Evolutionary conservation across 2,329 filamentous ascomycete genomes (phyloP), one percentile per base, ranked within the genome.

Genomic region (Colletotrichum sp.): DNA sequence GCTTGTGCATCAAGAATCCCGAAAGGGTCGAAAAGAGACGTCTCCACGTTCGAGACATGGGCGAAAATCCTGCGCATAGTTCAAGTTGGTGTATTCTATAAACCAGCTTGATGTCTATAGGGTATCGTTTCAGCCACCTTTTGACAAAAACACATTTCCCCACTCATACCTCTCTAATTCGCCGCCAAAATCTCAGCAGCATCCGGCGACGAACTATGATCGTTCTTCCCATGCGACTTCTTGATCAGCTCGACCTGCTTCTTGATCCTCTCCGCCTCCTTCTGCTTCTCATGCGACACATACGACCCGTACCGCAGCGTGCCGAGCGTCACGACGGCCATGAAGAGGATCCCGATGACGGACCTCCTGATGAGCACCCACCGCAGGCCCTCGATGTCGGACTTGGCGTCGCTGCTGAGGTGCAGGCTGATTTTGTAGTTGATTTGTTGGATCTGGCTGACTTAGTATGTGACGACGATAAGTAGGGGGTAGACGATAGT

Each of bases 371-470:
- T 95, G 78, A 93, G 86, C 55, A 98, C 93, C 97, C 97, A 99
- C 76, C 97, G 90, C 65, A 99, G 87, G 2, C 94, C 94, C 84
- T 99, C 97, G 65, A 99, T 96, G 80, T 98, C 95, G 6, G 95
- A 96, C 83, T 96, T 96, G 64, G 94, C 93, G 84, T 99, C 97
- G 77, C 95, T 97, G 83, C 95, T 98, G 59, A 99, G 90, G 55
- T 92, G 90, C 36, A 98, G 95, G 26, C 95, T 98, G 84, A 99
- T 99, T 84, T 98, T 97, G 86, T 99, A 98, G 85, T 96, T 98
- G 79, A 99, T 90, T 87, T 98, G 94, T 88, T 98, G 96, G 78
- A 98, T 96, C 90, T 95, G 81, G 68, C 7, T 0, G 21, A 0
- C 21, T 83, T 75, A 81, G 71, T 18, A n/a, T n/a, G n/a, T n/a